Base-by-base conservation (phyloP, 2,329 filamentous ascomycete genomes). In the Chrysosporium keratinophilum region DNA sequence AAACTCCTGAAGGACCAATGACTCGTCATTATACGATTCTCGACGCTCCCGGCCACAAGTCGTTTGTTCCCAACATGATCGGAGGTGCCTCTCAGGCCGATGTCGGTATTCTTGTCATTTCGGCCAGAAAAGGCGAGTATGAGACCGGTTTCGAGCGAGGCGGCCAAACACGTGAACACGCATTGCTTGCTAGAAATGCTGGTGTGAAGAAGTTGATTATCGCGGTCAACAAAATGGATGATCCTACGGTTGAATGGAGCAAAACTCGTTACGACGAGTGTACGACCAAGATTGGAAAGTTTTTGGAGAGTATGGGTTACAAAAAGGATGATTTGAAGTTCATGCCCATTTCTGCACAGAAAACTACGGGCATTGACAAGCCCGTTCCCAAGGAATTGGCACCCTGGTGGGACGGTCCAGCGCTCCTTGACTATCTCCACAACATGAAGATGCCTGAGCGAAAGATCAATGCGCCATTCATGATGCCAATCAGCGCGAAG, bases 161-260 rank as follows among this genome's bases (percentile, higher is more conserved):
- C 59, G 91, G 93, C 37, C 93, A 98, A 72, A 98, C 93, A 52
- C 82, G 93, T 68, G 93, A 98, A 79, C 91, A 97, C 72, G 93
- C 94, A 54, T 88, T 98, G 77, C 79, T 98, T 67, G 94, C 94
- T 62, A 95, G 97, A 75, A 98, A 94, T 0, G 91, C 95, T 69
- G 93, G 93, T 72, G 93, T 98, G 56, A 95, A 95, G 78, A 96
- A 96, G 75, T 79, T 98, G 54, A 78, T 97, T 44, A 84, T 98
- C 31, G 93, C 80, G 51, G 90, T 96, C 68, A 98, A 98, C 81
- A 98, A 98, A 79, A 98, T 98, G 94, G 93, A 98, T 67, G 93
- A 98, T 68, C 77, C 85, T 10, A 98, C 93, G 2, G 94, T 98
- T 50, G 82, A 95, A 66, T 98, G 94, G 94, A 93, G 87, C 52